These are phyloP conservation scores for Starmerella bacillaris DNA, from an alignment of 805 yeast genomes.

Conservation along the genomic window DNA sequence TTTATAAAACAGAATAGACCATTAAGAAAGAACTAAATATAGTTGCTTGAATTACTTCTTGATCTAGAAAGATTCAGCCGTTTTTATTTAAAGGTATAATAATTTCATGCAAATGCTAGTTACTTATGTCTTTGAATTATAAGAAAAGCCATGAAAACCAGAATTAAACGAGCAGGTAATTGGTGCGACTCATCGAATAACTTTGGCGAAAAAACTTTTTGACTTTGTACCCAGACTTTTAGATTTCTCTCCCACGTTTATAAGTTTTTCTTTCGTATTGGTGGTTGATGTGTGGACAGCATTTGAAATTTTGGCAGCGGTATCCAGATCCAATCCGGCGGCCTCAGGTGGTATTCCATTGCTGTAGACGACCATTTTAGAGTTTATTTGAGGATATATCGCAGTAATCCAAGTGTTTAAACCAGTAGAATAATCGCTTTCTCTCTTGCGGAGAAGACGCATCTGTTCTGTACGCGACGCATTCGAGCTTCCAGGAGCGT, in stretches of 20 bases:
- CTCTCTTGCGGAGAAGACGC: conserved; percentile 19
- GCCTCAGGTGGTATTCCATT: conserved; percentile 20
- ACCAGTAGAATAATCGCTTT: conserved; percentile 22
- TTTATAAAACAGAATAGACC: too few relatives aligned
- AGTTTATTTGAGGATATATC: conserved; percentile 7
- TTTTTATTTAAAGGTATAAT: too few relatives aligned
- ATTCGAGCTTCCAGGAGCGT: conserved; percentile 13
- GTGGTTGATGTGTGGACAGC: conserved; percentile 14
- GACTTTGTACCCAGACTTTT: conserved; percentile 16
- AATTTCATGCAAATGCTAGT: too few relatives aligned
- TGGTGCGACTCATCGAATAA: conserved; percentile 14
- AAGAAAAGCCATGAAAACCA: too few relatives aligned
- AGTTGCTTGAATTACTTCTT: background rate
- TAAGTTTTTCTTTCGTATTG: conserved; percentile 19
- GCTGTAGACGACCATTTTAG: conserved; percentile 13
- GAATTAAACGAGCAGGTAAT: too few relatives aligned
- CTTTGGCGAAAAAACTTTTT: conserved; percentile 22
- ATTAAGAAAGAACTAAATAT: too few relatives aligned
- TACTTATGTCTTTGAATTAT: too few relatives aligned
- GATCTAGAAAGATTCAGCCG: background rate
- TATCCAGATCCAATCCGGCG: conserved; percentile 12
- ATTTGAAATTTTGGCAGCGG: conserved; percentile 18
- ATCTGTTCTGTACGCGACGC: conserved; percentile 19
- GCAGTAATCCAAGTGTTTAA: conserved; percentile 21
- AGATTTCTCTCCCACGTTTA: conserved; percentile 21